A percentile compares a stretch with the other conserved stretches of the same genome.
phyloP scores from a whole-genome alignment of 306 rosid species.

The Sesbania bispinosa region DNA sequence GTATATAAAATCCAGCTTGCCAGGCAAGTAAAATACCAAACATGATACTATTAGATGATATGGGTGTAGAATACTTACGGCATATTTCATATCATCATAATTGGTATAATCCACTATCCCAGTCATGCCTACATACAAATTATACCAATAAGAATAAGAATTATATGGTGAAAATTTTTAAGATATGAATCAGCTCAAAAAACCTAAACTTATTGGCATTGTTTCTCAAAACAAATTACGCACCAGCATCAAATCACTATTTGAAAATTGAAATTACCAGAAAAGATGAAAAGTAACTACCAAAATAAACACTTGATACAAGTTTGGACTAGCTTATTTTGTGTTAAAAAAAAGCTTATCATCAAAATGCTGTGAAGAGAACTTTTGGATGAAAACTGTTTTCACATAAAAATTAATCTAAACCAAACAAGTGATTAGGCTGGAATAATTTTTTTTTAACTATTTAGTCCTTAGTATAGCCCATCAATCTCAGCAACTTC shows the following conservation, averaged over 20 bases:
- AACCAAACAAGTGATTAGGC: background rate
- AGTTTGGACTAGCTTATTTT: background rate
- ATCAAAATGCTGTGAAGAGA: background rate
- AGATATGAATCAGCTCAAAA: background rate
- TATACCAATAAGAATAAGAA: background rate
- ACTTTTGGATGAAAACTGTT: background rate
- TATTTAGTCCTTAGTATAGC: background rate
- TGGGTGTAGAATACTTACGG: slow-evolving; percentile 52
- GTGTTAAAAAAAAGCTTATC: background rate
- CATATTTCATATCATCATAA: slow-evolving; percentile 87
- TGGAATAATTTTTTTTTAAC: background rate
- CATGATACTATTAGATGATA: too few relatives aligned
- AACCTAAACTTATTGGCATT: too few relatives aligned
- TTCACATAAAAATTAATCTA: background rate
- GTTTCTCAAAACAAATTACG: background rate
- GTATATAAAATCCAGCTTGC: background rate
- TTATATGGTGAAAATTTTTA: background rate
- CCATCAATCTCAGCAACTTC: slow-evolving; percentile 5
- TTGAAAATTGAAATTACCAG: slow-evolving; percentile 10
- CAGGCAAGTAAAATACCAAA: background rate
- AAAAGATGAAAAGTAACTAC: background rate
- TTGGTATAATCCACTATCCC: slow-evolving; percentile 93
- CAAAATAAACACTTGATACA: background rate
- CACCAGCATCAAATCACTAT: background rate
- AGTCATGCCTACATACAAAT: slow-evolving; percentile 54